Base-by-base conservation (phyloP, 2,329 filamentous ascomycete genomes). In the Apiospora kogelbergensis region DNA sequence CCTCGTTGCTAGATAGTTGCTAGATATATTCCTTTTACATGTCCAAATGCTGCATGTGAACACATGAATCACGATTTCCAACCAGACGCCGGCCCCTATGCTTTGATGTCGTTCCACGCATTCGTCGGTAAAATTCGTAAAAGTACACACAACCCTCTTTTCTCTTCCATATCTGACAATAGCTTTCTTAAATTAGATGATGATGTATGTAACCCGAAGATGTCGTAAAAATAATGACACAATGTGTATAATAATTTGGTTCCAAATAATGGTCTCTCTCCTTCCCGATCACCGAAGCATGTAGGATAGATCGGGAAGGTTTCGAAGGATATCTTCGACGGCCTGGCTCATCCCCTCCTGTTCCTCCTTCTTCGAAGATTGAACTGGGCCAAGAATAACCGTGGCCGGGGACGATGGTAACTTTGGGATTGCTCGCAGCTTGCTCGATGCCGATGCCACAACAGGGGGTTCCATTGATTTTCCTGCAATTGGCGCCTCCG, bases 271-370 rank as follows among this genome's bases (percentile, higher is more conserved):
- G 46, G 46, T 42, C 13, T 15, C 40, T 15, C 40, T 42, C 40
- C 13, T 20, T 66, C 13, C 10, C 20, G 17, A 42, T 73, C 22
- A 84, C 72, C 78, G 77, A 71, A 84, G 72, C 83, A 84, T 84
- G 68, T 84, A 84, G 24, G 83, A 82, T 46, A 84, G 73, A 73
- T 84, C 81, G 3, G 83, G 83, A 24, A 84, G 74, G 66, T 75
- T 76, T 64, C 74, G 74, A 42, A 84, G 70, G 65, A 84, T 80
- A 41, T 71, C 73, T 17, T 75, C 74, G 65, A 81, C 75, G 20
- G 78, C 72, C 22, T 77, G 74, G 17, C 80, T 78, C 53, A 60
- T 37, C 22, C 81, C 77, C 41, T 81, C 77, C 42, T 78, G 72
- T 10, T 71, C 67, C 22, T 71, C 65, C 17, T 57, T 46, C 24